Percentiles rank a stretch among this genome's conserved stretches.
Conservation (phyloP, 306 rosid species). For the Senna siamea region DNA sequence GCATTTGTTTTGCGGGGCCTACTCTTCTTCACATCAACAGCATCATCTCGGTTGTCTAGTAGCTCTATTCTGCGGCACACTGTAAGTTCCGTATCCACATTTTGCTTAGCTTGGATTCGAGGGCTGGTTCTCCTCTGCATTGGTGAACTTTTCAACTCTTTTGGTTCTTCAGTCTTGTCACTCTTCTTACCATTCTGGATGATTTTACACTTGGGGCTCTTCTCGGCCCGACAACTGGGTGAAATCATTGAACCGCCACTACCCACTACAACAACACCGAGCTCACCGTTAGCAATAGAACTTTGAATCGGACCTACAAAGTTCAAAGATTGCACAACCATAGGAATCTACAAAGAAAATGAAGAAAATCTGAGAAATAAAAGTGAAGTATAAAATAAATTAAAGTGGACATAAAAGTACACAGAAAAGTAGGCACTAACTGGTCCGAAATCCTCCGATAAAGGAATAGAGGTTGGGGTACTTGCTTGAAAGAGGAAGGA, state of each 20-base stretch:
- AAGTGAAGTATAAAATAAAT: neutral
- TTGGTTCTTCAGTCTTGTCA: neutral
- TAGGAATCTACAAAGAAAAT: constrained; percentile 10
- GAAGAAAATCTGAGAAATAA: neutral
- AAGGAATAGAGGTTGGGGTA: neutral
- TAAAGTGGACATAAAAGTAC: neutral
- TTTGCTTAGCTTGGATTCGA: constrained; percentile 13
- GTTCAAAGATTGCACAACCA: constrained; percentile 57
- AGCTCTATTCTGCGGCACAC: neutral
- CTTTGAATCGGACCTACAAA: constrained; percentile 35
- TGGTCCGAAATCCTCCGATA: neutral
- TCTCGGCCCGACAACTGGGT: neutral
- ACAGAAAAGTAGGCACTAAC: neutral
- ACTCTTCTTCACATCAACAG: neutral
- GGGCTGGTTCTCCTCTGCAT: constrained; percentile 6
- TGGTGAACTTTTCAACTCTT: neutral
- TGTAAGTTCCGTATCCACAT: neutral
- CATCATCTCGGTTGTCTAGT: neutral
- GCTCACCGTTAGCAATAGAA: constrained; percentile 30
- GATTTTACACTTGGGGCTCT: neutral
- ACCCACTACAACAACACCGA: constrained; percentile 1
- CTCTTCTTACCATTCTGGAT: neutral
- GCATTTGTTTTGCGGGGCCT: neutral
- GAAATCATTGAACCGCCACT: constrained; percentile 28
- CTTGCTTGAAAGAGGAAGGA: neutral